phyloP scores from a whole-genome alignment of 2,329 filamentous ascomycete species.

The Pestalotiopsis sp. region DNA sequence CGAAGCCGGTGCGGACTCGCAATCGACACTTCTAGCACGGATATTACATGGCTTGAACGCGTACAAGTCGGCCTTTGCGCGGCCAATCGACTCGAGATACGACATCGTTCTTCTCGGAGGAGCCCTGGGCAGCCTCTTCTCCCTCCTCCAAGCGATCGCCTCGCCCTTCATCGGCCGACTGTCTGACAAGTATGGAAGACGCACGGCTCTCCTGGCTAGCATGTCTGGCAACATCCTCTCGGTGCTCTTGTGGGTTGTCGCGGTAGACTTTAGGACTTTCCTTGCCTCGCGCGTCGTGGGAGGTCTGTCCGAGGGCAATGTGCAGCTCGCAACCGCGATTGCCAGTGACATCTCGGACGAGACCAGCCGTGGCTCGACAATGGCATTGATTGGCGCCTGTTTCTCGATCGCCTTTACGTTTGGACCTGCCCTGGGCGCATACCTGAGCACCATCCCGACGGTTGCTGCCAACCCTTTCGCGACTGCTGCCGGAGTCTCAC shows the following conservation, averaged over 20 bases:
- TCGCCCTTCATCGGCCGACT: conserved; percentile 89
- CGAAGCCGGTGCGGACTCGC: conserved; percentile 59
- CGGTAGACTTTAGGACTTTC: conserved; percentile 94
- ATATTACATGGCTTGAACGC: conserved; percentile 84
- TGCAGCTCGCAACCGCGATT: conserved; percentile 94
- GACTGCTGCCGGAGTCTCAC: conserved; percentile 84
- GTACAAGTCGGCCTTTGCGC: conserved; percentile 92
- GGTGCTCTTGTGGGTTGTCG: conserved; percentile 91
- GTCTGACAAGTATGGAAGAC: conserved; percentile 85
- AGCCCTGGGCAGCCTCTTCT: conserved; percentile 90
- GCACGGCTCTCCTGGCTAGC: conserved; percentile 83
- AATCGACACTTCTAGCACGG: conserved; percentile 67
- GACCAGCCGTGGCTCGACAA: conserved; percentile 81
- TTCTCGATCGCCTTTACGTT: conserved; percentile 98
- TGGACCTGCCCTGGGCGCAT: conserved; percentile 89
- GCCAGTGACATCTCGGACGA: conserved; percentile 95
- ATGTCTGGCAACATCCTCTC: conserved; percentile 94
- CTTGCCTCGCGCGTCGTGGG: conserved; percentile 91
- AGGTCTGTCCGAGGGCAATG: conserved; percentile 93
- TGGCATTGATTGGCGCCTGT: conserved; percentile 95
- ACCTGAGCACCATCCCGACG: conserved; percentile 74
- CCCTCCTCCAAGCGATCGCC: conserved; percentile 85
- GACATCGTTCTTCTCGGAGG: conserved; percentile 96
- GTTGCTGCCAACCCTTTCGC: conserved; percentile 92
- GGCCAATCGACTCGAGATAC: conserved; percentile 93